Percentiles rank a stretch among this genome's conserved stretches.
These are phyloP conservation scores for Phylloporus sp. DNA, from an alignment of 768 basidiomycete genomes.

Conservation along the genomic window DNA sequence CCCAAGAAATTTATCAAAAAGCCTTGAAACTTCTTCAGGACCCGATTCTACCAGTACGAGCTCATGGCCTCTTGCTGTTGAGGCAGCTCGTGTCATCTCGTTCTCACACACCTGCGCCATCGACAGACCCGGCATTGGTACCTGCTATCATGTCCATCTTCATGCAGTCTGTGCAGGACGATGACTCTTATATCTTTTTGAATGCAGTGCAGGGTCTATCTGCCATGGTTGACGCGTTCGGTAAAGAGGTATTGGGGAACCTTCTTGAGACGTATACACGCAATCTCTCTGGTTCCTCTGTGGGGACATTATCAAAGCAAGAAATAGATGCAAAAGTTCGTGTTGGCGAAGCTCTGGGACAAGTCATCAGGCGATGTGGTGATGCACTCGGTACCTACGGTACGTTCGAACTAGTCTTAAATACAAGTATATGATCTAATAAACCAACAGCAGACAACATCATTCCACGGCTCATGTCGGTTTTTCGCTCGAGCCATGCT, in stretches of 20 bases:
- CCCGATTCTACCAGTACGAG: slow-evolving; percentile 88
- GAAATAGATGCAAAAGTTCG: slow-evolving; percentile 74
- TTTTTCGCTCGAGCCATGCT: slow-evolving; percentile 54
- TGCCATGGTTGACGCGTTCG: slow-evolving; percentile 73
- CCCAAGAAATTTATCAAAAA: slow-evolving; percentile 75
- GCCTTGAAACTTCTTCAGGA: slow-evolving; percentile 88
- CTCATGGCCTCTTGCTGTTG: slow-evolving; percentile 83
- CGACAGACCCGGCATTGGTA: slow-evolving; percentile 58
- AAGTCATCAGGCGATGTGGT: slow-evolving; percentile 72
- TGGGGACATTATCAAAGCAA: slow-evolving; percentile 41
- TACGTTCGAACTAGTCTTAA: slow-evolving; percentile 31
- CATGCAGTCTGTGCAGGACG: slow-evolving; percentile 78
- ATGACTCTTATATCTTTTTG: slow-evolving; percentile 93
- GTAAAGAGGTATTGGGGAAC: slow-evolving; percentile 59
- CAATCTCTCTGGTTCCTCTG: slow-evolving; percentile 40
- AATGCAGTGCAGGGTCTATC: slow-evolving; percentile 89
- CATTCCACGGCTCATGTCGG: slow-evolving; percentile 64
- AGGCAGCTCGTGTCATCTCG: slow-evolving; percentile 62
- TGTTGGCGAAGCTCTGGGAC: slow-evolving; percentile 81
- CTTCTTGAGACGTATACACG: slow-evolving; percentile 68
- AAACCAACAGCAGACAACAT: slow-evolving; percentile 56
- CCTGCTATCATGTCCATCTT: slow-evolving; percentile 89
- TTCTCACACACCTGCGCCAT: slow-evolving; percentile 12
- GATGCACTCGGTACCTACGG: slow-evolving; percentile 65
- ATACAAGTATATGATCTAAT: neutral